Conservation (phyloP, 176 grass and related monocot genomes). For the Panicum miliaceum region DNA sequence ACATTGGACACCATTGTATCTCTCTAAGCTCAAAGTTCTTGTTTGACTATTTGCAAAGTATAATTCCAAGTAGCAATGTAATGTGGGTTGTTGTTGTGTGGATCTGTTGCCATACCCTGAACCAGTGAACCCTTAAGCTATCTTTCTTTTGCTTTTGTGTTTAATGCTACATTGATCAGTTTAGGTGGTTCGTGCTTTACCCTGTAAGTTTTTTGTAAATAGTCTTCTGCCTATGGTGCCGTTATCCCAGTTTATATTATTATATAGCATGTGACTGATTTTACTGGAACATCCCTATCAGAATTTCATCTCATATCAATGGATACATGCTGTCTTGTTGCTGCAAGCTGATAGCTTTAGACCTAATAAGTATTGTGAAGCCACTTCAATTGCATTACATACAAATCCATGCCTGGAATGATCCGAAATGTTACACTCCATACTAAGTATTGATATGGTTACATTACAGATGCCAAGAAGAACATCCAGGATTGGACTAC, state of each 20-base stretch:
- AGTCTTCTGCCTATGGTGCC: not conserved
- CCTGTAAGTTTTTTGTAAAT: not conserved
- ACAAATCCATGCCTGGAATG: not conserved
- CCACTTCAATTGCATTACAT: not conserved
- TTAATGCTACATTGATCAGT: not conserved
- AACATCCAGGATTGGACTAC: conserved; percentile 74
- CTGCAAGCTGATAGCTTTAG: conserved; percentile 5
- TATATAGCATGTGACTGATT: conserved; percentile 6
- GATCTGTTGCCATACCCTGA: not conserved
- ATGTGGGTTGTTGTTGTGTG: not conserved
- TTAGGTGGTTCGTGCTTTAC: not conserved
- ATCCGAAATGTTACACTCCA: not conserved
- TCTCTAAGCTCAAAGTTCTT: not conserved
- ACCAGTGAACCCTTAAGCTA: not conserved
- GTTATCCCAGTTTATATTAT: conserved; percentile 6
- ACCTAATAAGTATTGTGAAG: not conserved
- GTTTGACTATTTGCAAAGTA: not conserved
- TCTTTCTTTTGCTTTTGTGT: conserved; percentile 17
- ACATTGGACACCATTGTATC: not conserved
- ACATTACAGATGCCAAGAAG: conserved; percentile 88
- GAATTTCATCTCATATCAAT: not conserved
- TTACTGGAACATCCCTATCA: not conserved
- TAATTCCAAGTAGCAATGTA: not conserved
- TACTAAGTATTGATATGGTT: conserved; percentile 24
- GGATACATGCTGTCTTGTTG: not conserved